These are phyloP conservation scores for Cyberlindnera nakhonratchasimensis DNA, from an alignment of 805 yeast genomes.

Conservation along the genomic window DNA sequence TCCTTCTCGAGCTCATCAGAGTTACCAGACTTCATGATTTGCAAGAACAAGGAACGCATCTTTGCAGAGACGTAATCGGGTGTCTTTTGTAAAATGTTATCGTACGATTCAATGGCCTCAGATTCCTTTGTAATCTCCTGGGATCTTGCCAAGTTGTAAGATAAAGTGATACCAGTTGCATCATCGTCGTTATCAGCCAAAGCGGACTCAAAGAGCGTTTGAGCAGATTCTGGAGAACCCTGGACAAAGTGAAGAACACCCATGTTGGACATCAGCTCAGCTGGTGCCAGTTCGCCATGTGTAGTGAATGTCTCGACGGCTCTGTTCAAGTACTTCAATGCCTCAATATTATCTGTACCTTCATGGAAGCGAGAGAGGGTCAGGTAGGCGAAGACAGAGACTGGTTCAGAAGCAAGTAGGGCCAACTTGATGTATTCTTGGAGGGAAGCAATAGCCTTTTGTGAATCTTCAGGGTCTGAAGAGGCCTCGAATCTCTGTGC, in stretches of 20 bases:
- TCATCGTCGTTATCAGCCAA: slow-evolving; percentile 39
- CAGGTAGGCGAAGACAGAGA: slow-evolving; percentile 60
- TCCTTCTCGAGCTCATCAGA: slow-evolving; percentile 45
- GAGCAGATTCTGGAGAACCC: slow-evolving; percentile 57
- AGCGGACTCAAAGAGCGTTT: slow-evolving; percentile 52
- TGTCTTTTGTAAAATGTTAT: slow-evolving; percentile 49
- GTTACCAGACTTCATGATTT: slow-evolving; percentile 44
- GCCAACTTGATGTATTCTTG: slow-evolving; percentile 69
- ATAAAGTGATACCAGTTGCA: slow-evolving; percentile 41
- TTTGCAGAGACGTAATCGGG: slow-evolving; percentile 77
- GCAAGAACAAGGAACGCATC: slow-evolving; percentile 63
- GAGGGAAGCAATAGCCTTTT: slow-evolving; percentile 59
- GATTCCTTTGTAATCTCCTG: slow-evolving; percentile 43
- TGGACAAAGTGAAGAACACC: slow-evolving; percentile 78
- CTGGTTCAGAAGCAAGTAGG: slow-evolving; percentile 54
- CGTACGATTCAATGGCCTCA: slow-evolving; percentile 39
- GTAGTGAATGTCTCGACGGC: slow-evolving; percentile 49
- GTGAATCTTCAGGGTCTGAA: slow-evolving; percentile 18
- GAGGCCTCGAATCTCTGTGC: slow-evolving; percentile 31
- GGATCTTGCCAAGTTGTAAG: slow-evolving; percentile 76
- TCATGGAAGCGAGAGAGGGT: slow-evolving; percentile 71
- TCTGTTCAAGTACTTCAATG: slow-evolving; percentile 59
- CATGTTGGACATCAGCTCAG: slow-evolving; percentile 71
- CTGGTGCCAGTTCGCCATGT: slow-evolving; percentile 37
- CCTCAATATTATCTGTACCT: slow-evolving; percentile 57